These are phyloP conservation scores for Lachancea lanzarotensis DNA, from an alignment of 805 yeast genomes.

Conservation along the genomic window DNA sequence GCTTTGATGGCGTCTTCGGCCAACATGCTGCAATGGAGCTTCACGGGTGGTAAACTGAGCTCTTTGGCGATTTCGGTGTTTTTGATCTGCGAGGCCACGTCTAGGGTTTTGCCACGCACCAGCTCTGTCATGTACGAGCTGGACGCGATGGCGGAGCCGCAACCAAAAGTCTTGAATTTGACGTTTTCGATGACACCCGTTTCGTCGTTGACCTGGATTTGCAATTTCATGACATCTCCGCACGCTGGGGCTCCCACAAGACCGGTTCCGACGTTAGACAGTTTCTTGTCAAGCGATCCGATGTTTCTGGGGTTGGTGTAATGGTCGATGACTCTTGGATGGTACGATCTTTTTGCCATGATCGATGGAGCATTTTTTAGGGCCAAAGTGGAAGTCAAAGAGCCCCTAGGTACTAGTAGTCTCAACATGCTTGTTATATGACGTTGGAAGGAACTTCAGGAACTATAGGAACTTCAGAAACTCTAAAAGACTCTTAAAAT, in stretches of 20 bases:
- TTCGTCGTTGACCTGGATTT: conserved; percentile 84
- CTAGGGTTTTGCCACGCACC: conserved; percentile 89
- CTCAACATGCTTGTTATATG: neutral
- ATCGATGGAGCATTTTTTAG: neutral
- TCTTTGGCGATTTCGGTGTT: conserved; percentile 94
- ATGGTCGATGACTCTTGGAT: conserved; percentile 91
- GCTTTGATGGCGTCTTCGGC: conserved; percentile 98
- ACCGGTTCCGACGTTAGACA: conserved; percentile 84
- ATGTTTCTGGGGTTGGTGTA: conserved; percentile 96
- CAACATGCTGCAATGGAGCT: conserved; percentile 95
- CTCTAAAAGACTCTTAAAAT: too few relatives aligned
- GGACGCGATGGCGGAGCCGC: conserved; percentile 97
- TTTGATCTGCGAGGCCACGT: conserved; percentile 88
- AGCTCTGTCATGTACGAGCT: conserved; percentile 92
- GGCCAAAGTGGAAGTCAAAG: neutral
- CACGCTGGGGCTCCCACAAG: conserved; percentile 99
- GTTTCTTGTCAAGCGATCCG: conserved; percentile 79
- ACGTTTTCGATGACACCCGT: conserved; percentile 92
- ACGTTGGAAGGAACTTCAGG: too few relatives aligned
- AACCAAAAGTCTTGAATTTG: conserved; percentile 97
- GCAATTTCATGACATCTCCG: conserved; percentile 98
- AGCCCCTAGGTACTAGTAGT: neutral
- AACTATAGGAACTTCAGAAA: too few relatives aligned
- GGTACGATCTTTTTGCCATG: conserved; percentile 47
- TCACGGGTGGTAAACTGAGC: conserved; percentile 91